These are phyloP conservation scores for Myxozyma nipponensis DNA, from an alignment of 805 yeast species.

Conservation along the genomic window DNA sequence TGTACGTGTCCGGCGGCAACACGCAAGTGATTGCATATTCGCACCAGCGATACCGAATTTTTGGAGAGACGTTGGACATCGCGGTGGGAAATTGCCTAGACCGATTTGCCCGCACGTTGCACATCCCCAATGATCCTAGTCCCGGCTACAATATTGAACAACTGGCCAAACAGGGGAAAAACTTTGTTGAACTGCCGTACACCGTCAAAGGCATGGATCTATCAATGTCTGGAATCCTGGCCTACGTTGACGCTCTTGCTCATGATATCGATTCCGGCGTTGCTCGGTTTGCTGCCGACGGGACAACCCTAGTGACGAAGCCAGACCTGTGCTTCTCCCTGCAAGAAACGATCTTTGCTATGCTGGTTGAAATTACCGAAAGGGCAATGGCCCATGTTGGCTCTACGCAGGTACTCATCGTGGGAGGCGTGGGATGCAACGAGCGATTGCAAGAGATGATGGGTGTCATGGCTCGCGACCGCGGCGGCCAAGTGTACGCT, in stretches of 20 bases:
- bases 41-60: slow-evolving; percentile 88
- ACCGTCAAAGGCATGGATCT: slow-evolving; percentile 99
- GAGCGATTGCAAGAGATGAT: slow-evolving; percentile 91
- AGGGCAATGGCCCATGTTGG: slow-evolving; percentile 98
- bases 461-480: slow-evolving; percentile 86
- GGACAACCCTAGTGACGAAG: slow-evolving; percentile 49
- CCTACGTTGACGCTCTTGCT: slow-evolving; percentile 76
- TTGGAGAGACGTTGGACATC: slow-evolving; percentile 97
- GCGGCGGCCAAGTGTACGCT: slow-evolving; percentile 86
- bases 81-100: slow-evolving; percentile 98
- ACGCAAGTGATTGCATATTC: slow-evolving; percentile 98
- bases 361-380: slow-evolving; percentile 97
- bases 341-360: slow-evolving; percentile 88
- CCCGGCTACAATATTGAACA: slow-evolving; percentile 98
- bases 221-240: slow-evolving; percentile 93
- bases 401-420: slow-evolving; percentile 82
- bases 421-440: slow-evolving; percentile 98
- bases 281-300: slow-evolving; percentile 37
- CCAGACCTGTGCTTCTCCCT: slow-evolving; percentile 90
- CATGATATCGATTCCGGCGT: slow-evolving; percentile 57
- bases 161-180: slow-evolving; percentile 65
- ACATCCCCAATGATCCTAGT: slow-evolving; percentile 87
- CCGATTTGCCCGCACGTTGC: slow-evolving; percentile 86
- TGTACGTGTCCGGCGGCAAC: slow-evolving; percentile 97
- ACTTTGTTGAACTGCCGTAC: slow-evolving; percentile 76